These are phyloP conservation scores for Fonsecaea monophora DNA, from an alignment of 2,329 filamentous ascomycete species.

Conservation along the genomic window DNA sequence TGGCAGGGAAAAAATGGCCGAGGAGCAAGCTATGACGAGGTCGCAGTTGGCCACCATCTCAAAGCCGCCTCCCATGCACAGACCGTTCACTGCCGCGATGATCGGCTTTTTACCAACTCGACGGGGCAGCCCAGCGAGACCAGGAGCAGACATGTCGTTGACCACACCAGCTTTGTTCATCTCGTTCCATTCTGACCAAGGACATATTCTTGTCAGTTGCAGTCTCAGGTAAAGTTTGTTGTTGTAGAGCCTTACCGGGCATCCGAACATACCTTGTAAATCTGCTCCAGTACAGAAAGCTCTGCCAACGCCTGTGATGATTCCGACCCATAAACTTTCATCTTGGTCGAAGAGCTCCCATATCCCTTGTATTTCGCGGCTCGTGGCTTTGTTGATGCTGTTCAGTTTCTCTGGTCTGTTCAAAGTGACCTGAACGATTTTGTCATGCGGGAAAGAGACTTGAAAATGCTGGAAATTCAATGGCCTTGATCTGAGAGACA, in stretches of 20 bases:
- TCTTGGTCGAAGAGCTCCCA: conserved; percentile 55
- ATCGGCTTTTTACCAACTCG: conserved; percentile 74
- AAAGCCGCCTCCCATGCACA: conserved; percentile 75
- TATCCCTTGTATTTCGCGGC: conserved; percentile 50
- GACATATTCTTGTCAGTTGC: conserved; percentile 30
- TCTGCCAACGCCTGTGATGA: conserved; percentile 51
- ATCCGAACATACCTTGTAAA: conserved; percentile 51
- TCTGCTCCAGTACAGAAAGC: conserved; percentile 56
- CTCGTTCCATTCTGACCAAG: conserved; percentile 32
- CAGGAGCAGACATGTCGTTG: conserved; percentile 40
- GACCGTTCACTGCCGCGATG: conserved; percentile 75
- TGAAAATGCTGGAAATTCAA: conserved; percentile 17
- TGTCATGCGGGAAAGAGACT: conserved; percentile 52
- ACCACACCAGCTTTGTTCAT: conserved; percentile 33
- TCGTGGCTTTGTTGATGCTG: conserved; percentile 51
- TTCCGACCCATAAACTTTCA: conserved; percentile 48
- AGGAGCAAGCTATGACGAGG: conserved; percentile 66
- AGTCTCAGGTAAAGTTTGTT: not conserved
- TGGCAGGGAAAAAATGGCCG: conserved; percentile 70
- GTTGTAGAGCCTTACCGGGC: not conserved
- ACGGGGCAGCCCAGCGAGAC: conserved; percentile 53
- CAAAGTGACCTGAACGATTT: conserved; percentile 56
- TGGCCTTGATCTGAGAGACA: conserved; percentile 41
- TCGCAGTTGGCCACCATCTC: conserved; percentile 78
- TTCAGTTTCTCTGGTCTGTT: conserved; percentile 53